These are phyloP conservation scores for Chaetomium tenue DNA, from an alignment of 495 filamentous ascomycete genomes.

Conservation along the genomic window DNA sequence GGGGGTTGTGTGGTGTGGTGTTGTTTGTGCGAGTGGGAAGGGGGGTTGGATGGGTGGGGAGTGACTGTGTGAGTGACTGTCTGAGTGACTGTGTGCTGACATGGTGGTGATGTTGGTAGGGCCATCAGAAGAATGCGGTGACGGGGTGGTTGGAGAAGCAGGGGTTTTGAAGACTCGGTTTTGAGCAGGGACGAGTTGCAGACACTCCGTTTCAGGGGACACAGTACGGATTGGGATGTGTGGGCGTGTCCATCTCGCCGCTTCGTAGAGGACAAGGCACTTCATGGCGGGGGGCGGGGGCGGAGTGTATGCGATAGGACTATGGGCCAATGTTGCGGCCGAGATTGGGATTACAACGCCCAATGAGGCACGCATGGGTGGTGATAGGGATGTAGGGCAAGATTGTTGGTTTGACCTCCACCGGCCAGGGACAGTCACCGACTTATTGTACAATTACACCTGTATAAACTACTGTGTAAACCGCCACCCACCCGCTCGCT, in stretches of 20 bases:
- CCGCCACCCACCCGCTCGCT: not conserved
- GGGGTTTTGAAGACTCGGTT: slow-evolving; percentile 10
- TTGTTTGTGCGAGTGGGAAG: too few species aligned
- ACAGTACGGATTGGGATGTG: too few species aligned
- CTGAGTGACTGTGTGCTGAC: slow-evolving; percentile 4
- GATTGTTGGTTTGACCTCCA: not conserved
- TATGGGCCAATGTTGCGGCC: too few species aligned
- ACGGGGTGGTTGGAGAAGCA: slow-evolving; percentile 16
- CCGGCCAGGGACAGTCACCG: not conserved
- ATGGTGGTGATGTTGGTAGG: slow-evolving; percentile 10
- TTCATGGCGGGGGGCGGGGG: too few species aligned
- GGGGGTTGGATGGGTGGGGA: too few species aligned
- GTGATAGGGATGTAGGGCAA: not conserved
- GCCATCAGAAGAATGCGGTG: slow-evolving; percentile 19
- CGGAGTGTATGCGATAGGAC: too few species aligned
- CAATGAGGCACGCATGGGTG: not conserved
- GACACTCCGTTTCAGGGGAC: too few species aligned
- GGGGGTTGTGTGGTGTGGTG: too few species aligned
- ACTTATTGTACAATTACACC: not conserved
- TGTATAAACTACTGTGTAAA: not conserved
- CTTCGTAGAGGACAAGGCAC: too few species aligned
- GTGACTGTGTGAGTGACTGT: too few species aligned
- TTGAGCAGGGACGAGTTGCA: not conserved
- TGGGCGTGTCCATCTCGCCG: too few species aligned
- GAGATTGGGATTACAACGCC: too few species aligned